Conservation (phyloP, 169 alveolate species). For the Cryptosporidium canis region DNA sequence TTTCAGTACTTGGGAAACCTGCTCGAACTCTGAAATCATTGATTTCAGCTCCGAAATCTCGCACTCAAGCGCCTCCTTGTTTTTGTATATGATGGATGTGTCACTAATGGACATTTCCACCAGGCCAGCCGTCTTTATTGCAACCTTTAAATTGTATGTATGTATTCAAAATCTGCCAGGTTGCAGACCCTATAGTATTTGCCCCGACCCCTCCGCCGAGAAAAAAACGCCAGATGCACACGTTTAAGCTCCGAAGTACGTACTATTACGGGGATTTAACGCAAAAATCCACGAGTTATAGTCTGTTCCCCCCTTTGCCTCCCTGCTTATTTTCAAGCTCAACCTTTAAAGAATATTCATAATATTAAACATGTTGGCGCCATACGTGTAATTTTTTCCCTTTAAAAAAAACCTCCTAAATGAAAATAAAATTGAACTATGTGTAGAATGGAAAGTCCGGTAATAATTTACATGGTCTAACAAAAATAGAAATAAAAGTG, state of each 20-base stretch:
- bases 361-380: neutral
- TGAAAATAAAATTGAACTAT: neutral
- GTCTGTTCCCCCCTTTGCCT: neutral
- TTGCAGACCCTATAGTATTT: too few relatives aligned
- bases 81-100: constrained; percentile 22
- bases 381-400: neutral
- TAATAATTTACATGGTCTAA: neutral
- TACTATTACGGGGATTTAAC: too few relatives aligned
- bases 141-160: neutral
- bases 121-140: neutral
- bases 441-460: neutral
- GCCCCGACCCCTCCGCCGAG: too few relatives aligned
- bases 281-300: too few relatives aligned
- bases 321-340: neutral
- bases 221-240: too few relatives aligned
- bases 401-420: neutral
- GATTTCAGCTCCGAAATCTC: constrained; percentile 31
- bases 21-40: constrained; percentile 37
- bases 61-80: constrained; percentile 16
- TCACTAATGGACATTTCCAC: neutral
- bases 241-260: too few relatives aligned
- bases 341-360: neutral
- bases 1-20: constrained; percentile 3
- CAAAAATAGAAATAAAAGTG: neutral
- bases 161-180: neutral